These are phyloP conservation scores for Penicillium diatomitis DNA, from an alignment of 495 filamentous ascomycete genomes.

Conservation along the genomic window DNA sequence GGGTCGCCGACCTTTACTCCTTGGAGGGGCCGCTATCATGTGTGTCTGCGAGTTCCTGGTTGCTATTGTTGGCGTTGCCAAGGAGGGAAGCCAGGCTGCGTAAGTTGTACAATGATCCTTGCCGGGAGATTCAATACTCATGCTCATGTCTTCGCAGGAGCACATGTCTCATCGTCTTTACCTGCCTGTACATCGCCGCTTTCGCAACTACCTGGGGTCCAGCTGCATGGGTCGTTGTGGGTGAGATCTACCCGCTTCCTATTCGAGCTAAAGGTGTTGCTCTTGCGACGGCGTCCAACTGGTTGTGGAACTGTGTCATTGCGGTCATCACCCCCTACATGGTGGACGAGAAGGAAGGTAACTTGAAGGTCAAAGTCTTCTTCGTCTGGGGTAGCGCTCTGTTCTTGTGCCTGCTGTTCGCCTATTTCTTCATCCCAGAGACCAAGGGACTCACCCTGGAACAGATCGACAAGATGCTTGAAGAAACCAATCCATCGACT, in stretches of 20 bases:
- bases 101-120: conserved; percentile 3
- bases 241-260: conserved; percentile 72
- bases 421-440: conserved; percentile 67
- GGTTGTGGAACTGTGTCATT: conserved; percentile 69
- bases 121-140: not conserved
- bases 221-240: conserved; percentile 69
- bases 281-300: conserved; percentile 71
- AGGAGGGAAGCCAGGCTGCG: conserved; percentile 21
- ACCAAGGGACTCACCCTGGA: conserved; percentile 79
- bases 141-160: conserved; percentile 1
- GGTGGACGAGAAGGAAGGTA: conserved; percentile 50
- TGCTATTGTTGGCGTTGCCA: conserved; percentile 44
- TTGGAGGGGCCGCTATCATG: conserved; percentile 61
- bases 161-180: conserved; percentile 52
- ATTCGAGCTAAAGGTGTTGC: conserved; percentile 70
- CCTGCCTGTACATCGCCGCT: conserved; percentile 78
- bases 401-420: conserved; percentile 53
- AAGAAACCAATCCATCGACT: conserved; percentile 64
- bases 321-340: conserved; percentile 67
- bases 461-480: conserved; percentile 77
- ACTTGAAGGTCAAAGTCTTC: conserved; percentile 66
- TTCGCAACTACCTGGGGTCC: conserved; percentile 78
- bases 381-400: conserved; percentile 70
- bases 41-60: conserved; percentile 51
- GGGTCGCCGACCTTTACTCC: conserved; percentile 64